Base-by-base conservation (phyloP, 495 filamentous ascomycete species). In the Cercophora scortea region DNA sequence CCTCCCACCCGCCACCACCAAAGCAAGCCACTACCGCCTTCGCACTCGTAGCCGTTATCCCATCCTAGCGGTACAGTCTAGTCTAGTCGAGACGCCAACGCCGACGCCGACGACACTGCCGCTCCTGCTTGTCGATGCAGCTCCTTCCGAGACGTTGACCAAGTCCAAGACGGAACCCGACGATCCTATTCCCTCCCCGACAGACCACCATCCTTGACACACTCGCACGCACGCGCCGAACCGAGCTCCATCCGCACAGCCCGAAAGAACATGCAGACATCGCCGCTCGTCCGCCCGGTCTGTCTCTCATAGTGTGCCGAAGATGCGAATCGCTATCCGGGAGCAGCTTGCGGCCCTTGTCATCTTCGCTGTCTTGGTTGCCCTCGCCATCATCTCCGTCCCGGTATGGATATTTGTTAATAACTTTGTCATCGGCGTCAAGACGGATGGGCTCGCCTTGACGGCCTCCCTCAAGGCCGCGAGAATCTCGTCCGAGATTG, bases 381-480 rank as follows among this genome's bases (percentile, higher is more conserved):
- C 83, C 19, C 77, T 91, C 39, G 79, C 79, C 35, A 64, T 76
- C 45, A 59, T 78, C 46, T 66, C 74, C 16, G 68, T 74, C 32
- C 73, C 69, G 32, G 70, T 65, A 66, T 86, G 87, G 88, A 70
- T 86, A 49, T 89, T 83, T 48, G 89, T 86, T 54, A 84, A 88
- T 64, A 74, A 78, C 47, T 89, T 90, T 56, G 84, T 93, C 32
- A 69, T 86, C 12, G 73, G 68, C 46, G 78, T 90, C 59, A 73
- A 62, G 70, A 68, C 57, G 15, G 71, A 73, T 42, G 76, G 80
- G 36, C 79, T 95, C 33, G 69, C 84, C 32, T 78, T 95, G 46
- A 88, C 88, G 2, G 91, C 91, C 13, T 87, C 84, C 11, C 79
- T 95, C 62, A 95, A 95, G 66, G 84, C 90, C 25, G 81, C 85